Percentiles rank a stretch among this genome's conserved stretches.
These are phyloP conservation scores for Yamadazyma akitaensis DNA, from an alignment of 805 yeast species.

Conservation along the genomic window DNA sequence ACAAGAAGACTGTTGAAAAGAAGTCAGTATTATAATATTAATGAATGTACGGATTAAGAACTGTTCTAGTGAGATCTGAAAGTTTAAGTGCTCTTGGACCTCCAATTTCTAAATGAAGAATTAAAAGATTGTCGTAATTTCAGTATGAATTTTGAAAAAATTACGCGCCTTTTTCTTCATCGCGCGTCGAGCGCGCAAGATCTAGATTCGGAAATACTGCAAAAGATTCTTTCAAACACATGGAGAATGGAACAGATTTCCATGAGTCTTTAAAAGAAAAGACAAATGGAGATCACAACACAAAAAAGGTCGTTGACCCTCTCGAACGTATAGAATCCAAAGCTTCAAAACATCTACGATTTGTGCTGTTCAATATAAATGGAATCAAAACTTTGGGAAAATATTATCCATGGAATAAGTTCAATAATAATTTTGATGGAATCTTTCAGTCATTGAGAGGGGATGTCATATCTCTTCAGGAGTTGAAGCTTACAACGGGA, in stretches of 20 bases:
- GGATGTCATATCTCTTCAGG: slow-evolving; percentile 85
- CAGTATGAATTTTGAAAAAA: neutral
- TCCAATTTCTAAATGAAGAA: too few species aligned
- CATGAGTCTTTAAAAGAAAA: neutral
- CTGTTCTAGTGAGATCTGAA: too few species aligned
- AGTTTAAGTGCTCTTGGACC: too few species aligned
- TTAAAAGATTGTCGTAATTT: neutral
- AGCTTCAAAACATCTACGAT: slow-evolving; percentile 30
- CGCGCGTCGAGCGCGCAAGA: neutral
- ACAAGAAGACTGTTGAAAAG: neutral
- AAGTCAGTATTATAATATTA: neutral
- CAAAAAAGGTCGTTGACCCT: neutral
- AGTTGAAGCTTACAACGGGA: slow-evolving; percentile 55
- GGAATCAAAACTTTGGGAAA: slow-evolving; percentile 78
- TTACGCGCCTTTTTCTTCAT: neutral
- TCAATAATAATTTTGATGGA: slow-evolving; percentile 33
- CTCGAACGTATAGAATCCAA: slow-evolving; percentile 6
- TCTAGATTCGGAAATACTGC: neutral
- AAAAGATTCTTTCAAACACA: neutral
- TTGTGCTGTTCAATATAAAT: slow-evolving; percentile 77
- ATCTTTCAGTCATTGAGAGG: slow-evolving; percentile 57
- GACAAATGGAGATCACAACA: neutral
- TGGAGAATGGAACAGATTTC: neutral
- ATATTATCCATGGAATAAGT: slow-evolving; percentile 76
- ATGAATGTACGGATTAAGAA: neutral